Conservation (phyloP, 1,139 yeast genomes). For the Meyerozyma carpophila region DNA sequence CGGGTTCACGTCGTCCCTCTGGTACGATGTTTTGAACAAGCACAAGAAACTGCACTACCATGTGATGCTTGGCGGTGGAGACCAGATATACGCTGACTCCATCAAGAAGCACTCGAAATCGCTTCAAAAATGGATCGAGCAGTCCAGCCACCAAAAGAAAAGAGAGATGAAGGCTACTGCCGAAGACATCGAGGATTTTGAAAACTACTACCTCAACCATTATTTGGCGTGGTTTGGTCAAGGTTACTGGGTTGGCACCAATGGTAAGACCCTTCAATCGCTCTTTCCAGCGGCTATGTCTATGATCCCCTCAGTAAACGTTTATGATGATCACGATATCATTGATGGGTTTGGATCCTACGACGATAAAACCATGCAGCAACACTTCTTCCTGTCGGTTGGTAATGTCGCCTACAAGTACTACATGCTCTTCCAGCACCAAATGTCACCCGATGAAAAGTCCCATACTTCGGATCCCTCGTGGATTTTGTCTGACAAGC, state of each 20-base stretch:
- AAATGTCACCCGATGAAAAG: constrained; percentile 47
- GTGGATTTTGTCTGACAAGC: constrained; percentile 49
- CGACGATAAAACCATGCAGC: constrained; percentile 64
- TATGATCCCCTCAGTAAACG: constrained; percentile 76
- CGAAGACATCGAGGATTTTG: constrained; percentile 49
- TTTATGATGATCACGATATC: constrained; percentile 88
- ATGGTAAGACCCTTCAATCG: constrained; percentile 59
- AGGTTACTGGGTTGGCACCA: constrained; percentile 75
- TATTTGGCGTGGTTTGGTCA: constrained; percentile 86
- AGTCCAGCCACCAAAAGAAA: constrained; percentile 45
- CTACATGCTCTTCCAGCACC: constrained; percentile 90
- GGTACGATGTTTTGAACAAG: constrained; percentile 76
- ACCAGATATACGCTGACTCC: constrained; percentile 86
- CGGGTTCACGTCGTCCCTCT: constrained; percentile 66
- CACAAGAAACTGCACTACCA: constrained; percentile 69
- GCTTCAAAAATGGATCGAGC: constrained; percentile 59
- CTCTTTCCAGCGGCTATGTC: constrained; percentile 73
- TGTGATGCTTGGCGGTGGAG: constrained; percentile 97
- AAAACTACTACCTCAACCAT: constrained; percentile 61
- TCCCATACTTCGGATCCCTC: constrained; percentile 39
- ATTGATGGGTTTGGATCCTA: constrained; percentile 96
- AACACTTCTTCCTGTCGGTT: constrained; percentile 60
- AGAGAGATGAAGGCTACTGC: constrained; percentile 34
- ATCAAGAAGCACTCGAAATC: constrained; percentile 55
- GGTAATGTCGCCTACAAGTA: constrained; percentile 80